phyloP scores from a whole-genome alignment of 805 yeast genomes.

The Saccharomycopsis fibuligera region DNA sequence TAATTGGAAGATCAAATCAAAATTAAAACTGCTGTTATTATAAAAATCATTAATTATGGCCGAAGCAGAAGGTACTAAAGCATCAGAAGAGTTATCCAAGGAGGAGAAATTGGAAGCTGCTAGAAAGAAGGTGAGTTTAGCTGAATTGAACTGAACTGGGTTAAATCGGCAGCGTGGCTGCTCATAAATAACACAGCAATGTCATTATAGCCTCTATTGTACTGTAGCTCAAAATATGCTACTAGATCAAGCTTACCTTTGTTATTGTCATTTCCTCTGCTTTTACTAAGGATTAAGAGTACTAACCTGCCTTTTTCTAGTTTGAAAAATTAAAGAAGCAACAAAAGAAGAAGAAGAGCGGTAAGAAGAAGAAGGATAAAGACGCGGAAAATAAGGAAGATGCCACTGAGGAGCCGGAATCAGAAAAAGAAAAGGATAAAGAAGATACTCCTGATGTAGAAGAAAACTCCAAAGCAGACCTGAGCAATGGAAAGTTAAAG shows the following conservation, averaged over 20 bases:
- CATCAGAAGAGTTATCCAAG: constrained; percentile 33
- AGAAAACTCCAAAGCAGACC: not conserved
- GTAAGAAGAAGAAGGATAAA: constrained; percentile 30
- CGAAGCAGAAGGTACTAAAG: too few relatives aligned
- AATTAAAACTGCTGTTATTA: too few relatives aligned
- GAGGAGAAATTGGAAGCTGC: constrained; percentile 70
- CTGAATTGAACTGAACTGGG: not conserved
- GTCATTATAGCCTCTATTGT: too few relatives aligned
- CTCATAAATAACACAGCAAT: too few relatives aligned
- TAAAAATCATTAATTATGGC: too few relatives aligned
- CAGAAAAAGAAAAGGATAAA: constrained; percentile 20
- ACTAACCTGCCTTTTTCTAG: too few relatives aligned
- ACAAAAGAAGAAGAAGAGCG: constrained; percentile 41
- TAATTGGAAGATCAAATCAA: too few relatives aligned
- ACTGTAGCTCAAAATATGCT: too few relatives aligned
- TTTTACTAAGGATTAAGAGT: not conserved
- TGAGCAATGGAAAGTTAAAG: constrained; percentile 1
- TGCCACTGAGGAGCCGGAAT: constrained; percentile 14
- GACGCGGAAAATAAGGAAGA: constrained; percentile 22
- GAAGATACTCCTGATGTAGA: constrained; percentile 9
- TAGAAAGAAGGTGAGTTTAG: constrained; percentile 49
- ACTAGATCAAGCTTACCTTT: too few relatives aligned
- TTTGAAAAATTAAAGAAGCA: constrained; percentile 64
- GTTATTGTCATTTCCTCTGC: not conserved
- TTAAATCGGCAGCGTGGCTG: not conserved